Base-by-base conservation (phyloP, 371 early-diverging fungal species). In the Capillidium rhysosporum region DNA sequence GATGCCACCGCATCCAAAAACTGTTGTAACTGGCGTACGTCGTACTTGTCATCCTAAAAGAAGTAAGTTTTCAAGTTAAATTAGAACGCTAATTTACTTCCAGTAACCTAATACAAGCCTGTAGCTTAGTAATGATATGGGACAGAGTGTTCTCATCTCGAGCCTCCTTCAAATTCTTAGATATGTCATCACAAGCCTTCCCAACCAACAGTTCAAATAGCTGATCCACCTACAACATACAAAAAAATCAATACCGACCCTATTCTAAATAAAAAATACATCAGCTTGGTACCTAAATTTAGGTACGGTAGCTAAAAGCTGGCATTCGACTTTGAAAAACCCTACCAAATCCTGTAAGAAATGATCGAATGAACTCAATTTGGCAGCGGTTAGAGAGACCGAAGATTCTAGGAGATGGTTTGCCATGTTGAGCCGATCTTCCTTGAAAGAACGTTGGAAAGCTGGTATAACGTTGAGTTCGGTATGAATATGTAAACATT, bases 401-500 rank as follows among this genome's bases (percentile, higher is more conserved):
- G 29, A 20, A 9, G 51, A 25, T 18, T 51, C 51, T 9, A n/a
- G 14, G 28, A 51, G n/a, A 29, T 31, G 20, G 38, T 34, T 51
- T 4, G 51, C 51, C 51, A 51, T 51, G 14, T 48, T 18, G 16
- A 23, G 26, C 18, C 52, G 38, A 10, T 52, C 52, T n/a, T 52
- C 52, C 12, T 12, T n/a, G 21, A 40, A 52, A 21, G 26, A 25
- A 21, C 34, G 29, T 40, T 52, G 52, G 28, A 52, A 52, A 7
- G 29, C 52, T 20, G 14, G n/a, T 1, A 39, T 10, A 20, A 24
- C 10, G 4, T 41, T 91, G 8, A 98, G 75, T 18, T 89, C 86
- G 55, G 86, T 86, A 62, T 91, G 79, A 38, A 98, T 92, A 59
- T 95, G 92, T 40, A 96, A 73, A 59, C 95, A 90, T 63, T 89